These are phyloP conservation scores for Steccherinum ochraceum DNA, from an alignment of 768 basidiomycete genomes.

Conservation along the genomic window DNA sequence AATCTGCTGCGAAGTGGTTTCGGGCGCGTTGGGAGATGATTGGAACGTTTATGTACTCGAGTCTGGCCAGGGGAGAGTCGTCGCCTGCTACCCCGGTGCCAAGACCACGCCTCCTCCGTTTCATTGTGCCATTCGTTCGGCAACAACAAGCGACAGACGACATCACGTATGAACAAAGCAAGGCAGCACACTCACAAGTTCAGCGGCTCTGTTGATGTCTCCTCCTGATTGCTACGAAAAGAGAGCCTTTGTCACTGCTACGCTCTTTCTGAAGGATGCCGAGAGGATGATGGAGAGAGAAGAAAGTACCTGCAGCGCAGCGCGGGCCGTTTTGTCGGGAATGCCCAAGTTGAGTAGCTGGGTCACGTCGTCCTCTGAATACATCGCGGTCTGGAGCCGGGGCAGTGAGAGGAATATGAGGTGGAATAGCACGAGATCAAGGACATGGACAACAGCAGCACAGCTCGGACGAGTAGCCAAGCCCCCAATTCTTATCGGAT, in stretches of 20 bases:
- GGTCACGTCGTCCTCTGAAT: constrained; percentile 5
- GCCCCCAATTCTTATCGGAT: not conserved
- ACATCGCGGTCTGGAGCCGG: constrained; percentile 1
- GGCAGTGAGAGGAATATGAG: not conserved
- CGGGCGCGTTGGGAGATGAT: not conserved
- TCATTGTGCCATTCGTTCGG: too few species aligned
- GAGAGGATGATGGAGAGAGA: not conserved
- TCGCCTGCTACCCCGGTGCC: too few species aligned
- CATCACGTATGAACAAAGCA: not conserved
- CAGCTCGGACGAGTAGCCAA: too few species aligned
- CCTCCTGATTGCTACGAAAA: constrained; percentile 1
- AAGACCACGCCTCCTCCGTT: too few species aligned
- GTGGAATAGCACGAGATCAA: not conserved
- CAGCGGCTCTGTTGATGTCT: constrained; percentile 7
- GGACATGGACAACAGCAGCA: too few species aligned
- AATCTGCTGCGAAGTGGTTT: not conserved
- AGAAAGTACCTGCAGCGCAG: constrained; percentile 3
- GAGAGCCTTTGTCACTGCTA: not conserved
- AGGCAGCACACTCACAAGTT: constrained; percentile 8
- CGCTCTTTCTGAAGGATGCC: not conserved
- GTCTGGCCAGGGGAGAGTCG: not conserved
- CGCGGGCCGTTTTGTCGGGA: not conserved
- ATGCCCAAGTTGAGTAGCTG: constrained; percentile 3
- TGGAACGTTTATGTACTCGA: not conserved
- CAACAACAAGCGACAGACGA: too few species aligned